Base-by-base conservation (phyloP, 1,139 yeast genomes). In the Sugiyamaella sp. region DNA sequence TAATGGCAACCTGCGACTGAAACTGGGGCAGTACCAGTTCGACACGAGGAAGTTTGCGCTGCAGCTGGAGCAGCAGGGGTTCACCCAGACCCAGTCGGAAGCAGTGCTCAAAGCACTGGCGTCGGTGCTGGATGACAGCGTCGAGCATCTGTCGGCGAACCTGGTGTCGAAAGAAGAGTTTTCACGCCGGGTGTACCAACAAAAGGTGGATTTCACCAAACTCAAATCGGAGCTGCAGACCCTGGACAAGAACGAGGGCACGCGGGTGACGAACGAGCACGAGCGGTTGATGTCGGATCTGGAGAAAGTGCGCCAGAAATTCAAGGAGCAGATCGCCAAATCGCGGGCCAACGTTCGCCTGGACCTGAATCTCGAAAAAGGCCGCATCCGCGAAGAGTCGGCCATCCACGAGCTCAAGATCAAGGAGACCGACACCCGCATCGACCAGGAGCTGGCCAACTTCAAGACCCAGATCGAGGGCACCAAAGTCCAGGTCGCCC, bases 401-500 rank as follows among this genome's bases (percentile, higher is more conserved):
- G 87, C 97, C 1, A 86, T 85, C 54, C 97, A 91, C 68, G 97
- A 93, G 67, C 81, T 89, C 71, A 89, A 90, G 69, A 89, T 93
- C 59, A 95, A 90, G 67, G 99, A 93, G 66, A 90, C 97, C 1
- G 95, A 90, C 65, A 89, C 97, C 3, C 78, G 97, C 62, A 91
- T 93, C 56, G 98, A 93, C 68, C 96, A 93, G 70, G 99, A 93
- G 66, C 86, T 93, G 37, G 87, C 95, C 46, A 91, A 93, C 68
- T 89, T 93, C 81, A 91, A 88, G 70, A 88, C 91, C 78, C 97
- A 91, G 71, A 90, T 93, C 60, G 96, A 91, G 66, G 84, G 89
- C 42, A 96, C 93, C 35, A 91, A 93, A 73, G 89, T 97, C 1
- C 97, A 93, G 69, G 97, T 93, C 49, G 83, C 89, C 84, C 99